phyloP scores from a whole-genome alignment of 768 basidiomycete genomes.

The Gelatoporia subvermispora region DNA sequence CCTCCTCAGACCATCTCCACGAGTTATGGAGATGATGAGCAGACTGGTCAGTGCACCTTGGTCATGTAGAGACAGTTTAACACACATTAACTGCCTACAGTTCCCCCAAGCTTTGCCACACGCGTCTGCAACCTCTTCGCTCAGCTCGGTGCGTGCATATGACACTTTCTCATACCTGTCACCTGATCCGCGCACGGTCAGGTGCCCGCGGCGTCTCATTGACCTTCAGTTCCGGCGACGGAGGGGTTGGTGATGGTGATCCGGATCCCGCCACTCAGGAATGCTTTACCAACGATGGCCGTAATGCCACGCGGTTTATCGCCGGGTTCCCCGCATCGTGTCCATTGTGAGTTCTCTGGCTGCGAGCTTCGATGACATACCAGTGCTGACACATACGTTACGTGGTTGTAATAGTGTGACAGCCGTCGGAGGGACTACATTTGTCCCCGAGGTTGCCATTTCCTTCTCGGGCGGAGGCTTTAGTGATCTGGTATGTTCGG shows the following conservation, averaged over 20 bases:
- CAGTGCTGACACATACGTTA: neutral
- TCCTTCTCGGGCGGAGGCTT: conserved; percentile 72
- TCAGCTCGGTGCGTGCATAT: conserved; percentile 43
- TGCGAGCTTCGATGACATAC: neutral
- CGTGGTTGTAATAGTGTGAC: conserved; percentile 47
- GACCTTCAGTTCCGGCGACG: conserved; percentile 62
- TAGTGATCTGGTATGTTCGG: conserved; percentile 52
- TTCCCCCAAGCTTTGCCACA: conserved; percentile 53
- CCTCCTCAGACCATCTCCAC: conserved; percentile 63
- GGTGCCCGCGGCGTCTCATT: conserved; percentile 65
- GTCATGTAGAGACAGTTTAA: no score
- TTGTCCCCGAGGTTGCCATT: conserved; percentile 55
- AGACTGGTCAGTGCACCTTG: conserved; percentile 41
- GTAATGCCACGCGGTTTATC: conserved; percentile 47
- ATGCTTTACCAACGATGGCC: conserved; percentile 58
- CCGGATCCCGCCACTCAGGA: conserved; percentile 44
- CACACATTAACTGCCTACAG: conserved; percentile 47
- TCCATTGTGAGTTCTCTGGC: conserved; percentile 27
- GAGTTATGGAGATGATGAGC: conserved; percentile 70
- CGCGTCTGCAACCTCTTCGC: conserved; percentile 59
- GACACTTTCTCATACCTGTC: neutral
- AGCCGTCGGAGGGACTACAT: conserved; percentile 60
- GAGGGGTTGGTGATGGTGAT: conserved; percentile 63
- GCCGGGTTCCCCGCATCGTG: conserved; percentile 55
- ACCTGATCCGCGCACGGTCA: conserved; percentile 13